Percentiles rank a stretch among this genome's conserved stretches.
These are phyloP conservation scores for Hortaea werneckii DNA, from an alignment of 2,329 filamentous ascomycete species.

Conservation along the genomic window DNA sequence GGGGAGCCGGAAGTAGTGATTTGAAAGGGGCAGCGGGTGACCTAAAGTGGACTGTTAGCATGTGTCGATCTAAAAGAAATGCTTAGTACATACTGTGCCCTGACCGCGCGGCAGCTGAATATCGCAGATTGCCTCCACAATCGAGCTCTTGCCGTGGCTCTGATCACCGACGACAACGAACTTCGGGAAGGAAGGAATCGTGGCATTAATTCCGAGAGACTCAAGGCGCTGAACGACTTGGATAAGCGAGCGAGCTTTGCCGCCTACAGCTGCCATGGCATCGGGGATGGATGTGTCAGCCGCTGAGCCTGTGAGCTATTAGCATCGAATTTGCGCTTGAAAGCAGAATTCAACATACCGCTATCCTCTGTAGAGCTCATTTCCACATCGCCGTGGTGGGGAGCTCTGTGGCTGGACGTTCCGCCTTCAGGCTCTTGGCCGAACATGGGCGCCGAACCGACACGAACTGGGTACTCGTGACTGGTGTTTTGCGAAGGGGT, in stretches of 20 bases:
- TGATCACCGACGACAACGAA: constrained; percentile 80
- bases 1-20: constrained; percentile 51
- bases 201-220: constrained; percentile 60
- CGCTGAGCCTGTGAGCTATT: too few species aligned
- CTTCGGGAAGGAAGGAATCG: constrained; percentile 58
- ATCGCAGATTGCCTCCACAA: constrained; percentile 42
- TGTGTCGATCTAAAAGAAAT: too few species aligned
- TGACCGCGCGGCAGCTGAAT: constrained; percentile 61
- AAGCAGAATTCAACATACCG: too few species aligned
- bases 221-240: constrained; percentile 59
- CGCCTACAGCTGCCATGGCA: constrained; percentile 44
- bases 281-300: constrained; percentile 2
- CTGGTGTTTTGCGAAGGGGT: too few species aligned
- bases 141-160: constrained; percentile 63
- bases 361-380: too few species aligned
- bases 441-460: too few species aligned
- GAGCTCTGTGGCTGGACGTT: too few species aligned
- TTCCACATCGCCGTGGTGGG: too few species aligned
- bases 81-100: constrained; percentile 48
- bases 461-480: too few species aligned
- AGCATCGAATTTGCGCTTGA: too few species aligned
- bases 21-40: constrained; percentile 63
- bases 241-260: constrained; percentile 55
- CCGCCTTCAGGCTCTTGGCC: too few species aligned
- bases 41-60: too few species aligned